Evolutionary conservation across 306 rosid species (phyloP), one percentile per base, ranked within the genome.

Genomic region (Herpetospermum pedunculosum): DNA sequence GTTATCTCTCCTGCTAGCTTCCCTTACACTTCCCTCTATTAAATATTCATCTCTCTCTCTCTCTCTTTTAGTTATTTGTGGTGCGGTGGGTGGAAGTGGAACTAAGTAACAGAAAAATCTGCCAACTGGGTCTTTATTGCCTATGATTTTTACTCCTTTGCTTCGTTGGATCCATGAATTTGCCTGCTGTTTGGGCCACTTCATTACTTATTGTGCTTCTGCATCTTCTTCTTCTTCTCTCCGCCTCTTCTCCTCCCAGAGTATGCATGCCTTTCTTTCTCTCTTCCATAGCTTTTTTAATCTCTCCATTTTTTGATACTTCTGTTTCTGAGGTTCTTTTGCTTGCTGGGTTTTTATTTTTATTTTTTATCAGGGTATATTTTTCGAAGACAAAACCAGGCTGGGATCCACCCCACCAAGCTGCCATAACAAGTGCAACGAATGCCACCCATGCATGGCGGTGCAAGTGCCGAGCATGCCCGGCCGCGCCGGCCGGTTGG

Each of bases 371-470:
- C 77, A 94, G 99, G 92, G 80, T n/a, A 29, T 81, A 23, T 43
- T 87, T 28, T 80, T 82, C 52, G 96, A 84, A 73, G 96, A 84
- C 82, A 87, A 89, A 80, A 82, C 79, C 74, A 85, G 96, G 83
- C n/a, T 95, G 12, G 99, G 99, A 34, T 95, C 99, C 13, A 83
- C 78, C 14, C 99, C 99, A 4, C 99, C 99, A 2, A 95, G 97
- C 78, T 95, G 99, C 83, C 96, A 95, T 77, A 95, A 88, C 89
- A 91, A 89, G 75, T 95, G 99, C 82, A 89, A 88, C 81, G 72
- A 78, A 57, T 95, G 99, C 78, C 96, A 88, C 67, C 99, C 99
- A 50, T 95, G 99, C 96, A 87, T 85, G 96, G 92, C 99, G 25
- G 92, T 88, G 46, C 96, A 95, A 81, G 92, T 89, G 26, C 95